phyloP scores from a whole-genome alignment of 2,329 filamentous ascomycete genomes.

The Magnaporthiopsis incrustans region DNA sequence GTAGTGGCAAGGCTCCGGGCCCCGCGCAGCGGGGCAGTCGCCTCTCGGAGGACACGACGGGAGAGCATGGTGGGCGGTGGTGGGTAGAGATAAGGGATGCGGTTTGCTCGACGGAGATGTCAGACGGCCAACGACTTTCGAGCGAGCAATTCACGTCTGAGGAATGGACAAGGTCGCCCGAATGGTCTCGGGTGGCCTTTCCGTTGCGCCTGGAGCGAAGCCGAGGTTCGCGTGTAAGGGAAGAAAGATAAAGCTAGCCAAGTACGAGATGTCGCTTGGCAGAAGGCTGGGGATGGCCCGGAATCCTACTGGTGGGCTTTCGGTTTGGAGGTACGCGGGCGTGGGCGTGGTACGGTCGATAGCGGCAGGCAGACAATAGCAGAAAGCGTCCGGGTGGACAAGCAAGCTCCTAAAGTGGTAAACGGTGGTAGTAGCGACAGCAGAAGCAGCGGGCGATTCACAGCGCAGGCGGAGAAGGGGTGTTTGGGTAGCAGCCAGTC shows the following conservation, averaged over 20 bases:
- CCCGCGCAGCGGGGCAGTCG: slow-evolving; percentile 35
- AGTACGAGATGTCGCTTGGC: background rate
- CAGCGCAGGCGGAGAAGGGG: background rate
- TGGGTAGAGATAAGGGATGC: slow-evolving; percentile 18
- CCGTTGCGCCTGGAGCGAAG: background rate
- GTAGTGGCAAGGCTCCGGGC: slow-evolving; percentile 53
- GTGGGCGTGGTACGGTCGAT: background rate
- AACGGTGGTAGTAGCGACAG: background rate
- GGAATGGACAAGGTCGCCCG: background rate
- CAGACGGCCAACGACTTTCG: background rate
- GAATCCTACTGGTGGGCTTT: background rate
- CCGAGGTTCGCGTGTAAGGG: background rate
- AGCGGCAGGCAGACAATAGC: background rate
- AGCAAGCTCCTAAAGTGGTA: slow-evolving; percentile 1
- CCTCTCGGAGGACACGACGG: slow-evolving; percentile 40
- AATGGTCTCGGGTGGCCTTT: background rate
- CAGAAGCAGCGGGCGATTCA: slow-evolving; percentile 7
- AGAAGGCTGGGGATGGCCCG: background rate
- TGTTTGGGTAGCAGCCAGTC: background rate
- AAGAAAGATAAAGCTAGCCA: background rate
- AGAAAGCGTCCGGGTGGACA: slow-evolving; percentile 1
- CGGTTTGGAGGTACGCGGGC: background rate
- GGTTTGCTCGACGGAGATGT: slow-evolving; percentile 2
- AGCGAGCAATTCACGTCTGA: background rate
- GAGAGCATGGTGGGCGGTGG: slow-evolving; percentile 36